Evolutionary conservation across 176 grass and related monocot genomes (phyloP).

Genomic region (Dendrocalamus sinicus): DNA sequence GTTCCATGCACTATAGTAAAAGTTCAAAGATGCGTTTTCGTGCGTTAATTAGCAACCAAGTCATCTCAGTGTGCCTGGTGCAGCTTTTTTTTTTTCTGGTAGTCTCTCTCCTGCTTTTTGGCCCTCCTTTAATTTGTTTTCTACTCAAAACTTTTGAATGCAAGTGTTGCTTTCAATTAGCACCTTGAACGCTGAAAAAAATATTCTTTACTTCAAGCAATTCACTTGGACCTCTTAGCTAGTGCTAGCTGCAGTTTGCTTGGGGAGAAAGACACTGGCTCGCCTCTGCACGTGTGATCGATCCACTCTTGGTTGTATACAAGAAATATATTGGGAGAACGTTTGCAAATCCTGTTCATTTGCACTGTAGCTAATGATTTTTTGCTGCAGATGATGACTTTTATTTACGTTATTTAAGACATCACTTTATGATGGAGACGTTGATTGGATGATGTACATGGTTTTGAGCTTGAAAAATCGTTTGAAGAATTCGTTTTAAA

Average conservation of each 20-base stretch:
- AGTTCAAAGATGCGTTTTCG: not conserved
- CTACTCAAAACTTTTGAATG: constrained; percentile 34
- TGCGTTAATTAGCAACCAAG: constrained; percentile 55
- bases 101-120: constrained; percentile 6
- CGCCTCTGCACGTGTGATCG: not conserved
- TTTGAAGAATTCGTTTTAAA: too few relatives aligned
- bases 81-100: not conserved
- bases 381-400: too few relatives aligned
- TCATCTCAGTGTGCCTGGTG: not conserved
- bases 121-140: constrained; percentile 33
- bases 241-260: constrained; percentile 39
- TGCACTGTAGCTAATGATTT: too few relatives aligned
- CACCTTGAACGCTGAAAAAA: constrained; percentile 22
- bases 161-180: constrained; percentile 27
- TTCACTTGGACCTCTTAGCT: constrained; percentile 22
- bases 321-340: not conserved
- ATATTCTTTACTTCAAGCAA: constrained; percentile 47
- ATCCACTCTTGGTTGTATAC: constrained; percentile 30
- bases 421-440: too few relatives aligned
- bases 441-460: fast-evolving
- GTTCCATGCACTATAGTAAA: constrained; percentile 32
- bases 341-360: too few relatives aligned
- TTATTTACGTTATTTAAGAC: too few relatives aligned
- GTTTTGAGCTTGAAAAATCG: too few relatives aligned
- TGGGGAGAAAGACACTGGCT: constrained; percentile 33